Conservation (phyloP, 495 filamentous ascomycete species). For the Hypoxylon lienhwacheense region DNA sequence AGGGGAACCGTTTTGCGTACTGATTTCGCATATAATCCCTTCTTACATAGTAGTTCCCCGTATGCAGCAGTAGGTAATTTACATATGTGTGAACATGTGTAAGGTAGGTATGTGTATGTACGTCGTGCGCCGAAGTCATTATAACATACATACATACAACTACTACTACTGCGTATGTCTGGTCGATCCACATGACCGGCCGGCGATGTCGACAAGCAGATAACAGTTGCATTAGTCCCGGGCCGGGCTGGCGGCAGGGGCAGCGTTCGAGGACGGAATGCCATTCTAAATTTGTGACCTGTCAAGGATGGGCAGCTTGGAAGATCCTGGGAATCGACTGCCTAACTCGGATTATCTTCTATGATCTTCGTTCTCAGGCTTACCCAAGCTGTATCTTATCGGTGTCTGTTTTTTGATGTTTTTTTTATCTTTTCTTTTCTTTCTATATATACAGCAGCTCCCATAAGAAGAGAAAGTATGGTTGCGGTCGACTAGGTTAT, state of each 20-base stretch:
- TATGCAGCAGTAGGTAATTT: too few species aligned
- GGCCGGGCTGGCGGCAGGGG: conserved; percentile 22
- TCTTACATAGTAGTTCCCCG: too few species aligned
- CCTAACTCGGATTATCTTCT: too few species aligned
- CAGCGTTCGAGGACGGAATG: conserved; percentile 14
- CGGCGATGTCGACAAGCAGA: conserved; percentile 31
- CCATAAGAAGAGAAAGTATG: background rate
- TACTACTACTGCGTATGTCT: too few species aligned
- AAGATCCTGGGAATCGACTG: conserved; percentile 16
- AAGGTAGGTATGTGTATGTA: background rate
- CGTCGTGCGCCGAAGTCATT: background rate
- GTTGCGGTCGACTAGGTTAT: too few species aligned
- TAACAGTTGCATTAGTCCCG: conserved; percentile 21
- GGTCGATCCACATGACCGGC: conserved; percentile 29
- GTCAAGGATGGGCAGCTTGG: conserved; percentile 22
- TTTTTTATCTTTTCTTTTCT: too few species aligned
- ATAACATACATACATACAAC: background rate
- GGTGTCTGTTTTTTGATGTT: too few species aligned
- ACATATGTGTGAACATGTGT: too few species aligned
- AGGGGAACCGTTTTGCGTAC: too few species aligned
- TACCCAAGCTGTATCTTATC: conserved; percentile 8
- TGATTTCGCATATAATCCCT: too few species aligned
- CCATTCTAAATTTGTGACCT: conserved; percentile 30
- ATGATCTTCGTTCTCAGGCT: conserved; percentile 2
- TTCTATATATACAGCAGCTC: too few species aligned